Evolutionary conservation across 23 red algal species (phyloP), one percentile per base, ranked within the genome.

Genomic region (Gracilariopsis chorda): DNA sequence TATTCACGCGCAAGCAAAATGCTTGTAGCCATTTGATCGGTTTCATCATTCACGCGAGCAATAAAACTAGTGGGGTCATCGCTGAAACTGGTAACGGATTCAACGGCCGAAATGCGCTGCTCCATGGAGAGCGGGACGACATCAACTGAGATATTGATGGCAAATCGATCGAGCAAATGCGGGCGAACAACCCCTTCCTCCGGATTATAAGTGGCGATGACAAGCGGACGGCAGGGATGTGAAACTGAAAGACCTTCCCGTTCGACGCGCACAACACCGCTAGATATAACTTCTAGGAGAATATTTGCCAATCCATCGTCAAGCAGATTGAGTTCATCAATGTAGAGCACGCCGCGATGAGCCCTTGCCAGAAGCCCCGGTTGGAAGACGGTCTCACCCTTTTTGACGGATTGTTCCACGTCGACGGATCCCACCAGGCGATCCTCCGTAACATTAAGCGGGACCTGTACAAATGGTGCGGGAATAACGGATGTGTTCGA

Each of bases 321-420:
- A 60, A 99, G 64, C 24, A 99, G 83, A 80, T 99, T 99, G 90
- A 99, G 69, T 52, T 99, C 97, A 61, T 99, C 97, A 88, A 99
- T 92, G 53, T 99, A 99, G 25, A 99, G 81, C 29, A 99, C 93
- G 27, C 97, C 93, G 30, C 97, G 92, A 87, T 99, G 92, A 19
- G 97, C 97, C 28, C 89, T 56, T 32, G 97, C 97, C n/a, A 99
- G 83, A 43, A 99, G 57, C 21, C 97, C 97, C 51, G 97, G 93
- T 48, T 99, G 97, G 82, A 99, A 99, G 7, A 94, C 90, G 27
- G 97, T 86, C 39, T 86, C 60, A 2, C 97, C 97, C 70, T 29
- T 75, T 44, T 45, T 53, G 44, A 99, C 88, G 49, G 81, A 91
- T 53, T 78, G 60, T 78, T 99, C 97, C 4, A 99, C 86, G 70